phyloP scores from a whole-genome alignment of 2,329 filamentous ascomycete genomes.

The Calonectria pseudoreteaudii region DNA sequence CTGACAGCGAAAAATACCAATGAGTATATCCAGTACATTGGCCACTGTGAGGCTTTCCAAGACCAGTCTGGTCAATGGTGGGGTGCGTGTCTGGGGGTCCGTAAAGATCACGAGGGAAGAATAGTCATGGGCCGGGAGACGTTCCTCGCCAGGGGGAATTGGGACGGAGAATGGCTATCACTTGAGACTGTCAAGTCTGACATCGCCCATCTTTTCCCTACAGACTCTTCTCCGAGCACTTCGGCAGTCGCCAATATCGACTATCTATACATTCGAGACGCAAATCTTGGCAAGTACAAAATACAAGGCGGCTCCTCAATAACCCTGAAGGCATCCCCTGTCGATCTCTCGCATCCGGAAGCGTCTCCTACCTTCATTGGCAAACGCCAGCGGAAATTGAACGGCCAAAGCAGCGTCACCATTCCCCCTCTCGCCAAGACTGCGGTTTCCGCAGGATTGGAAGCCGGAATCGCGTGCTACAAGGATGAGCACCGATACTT shows the following conservation, averaged over 20 bases:
- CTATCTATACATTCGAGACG: conserved; percentile 7
- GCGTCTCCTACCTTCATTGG: conserved; percentile 1
- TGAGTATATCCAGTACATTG: conserved; percentile 4
- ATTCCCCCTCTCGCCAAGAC: background rate
- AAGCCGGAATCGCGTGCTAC: background rate
- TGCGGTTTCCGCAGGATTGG: background rate
- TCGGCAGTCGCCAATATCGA: background rate
- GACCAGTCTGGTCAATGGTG: background rate
- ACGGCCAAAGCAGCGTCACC: background rate
- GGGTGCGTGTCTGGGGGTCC: conserved; percentile 9
- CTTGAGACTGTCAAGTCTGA: background rate
- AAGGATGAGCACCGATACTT: conserved; percentile 11
- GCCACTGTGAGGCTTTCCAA: conserved; percentile 6
- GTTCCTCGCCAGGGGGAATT: background rate
- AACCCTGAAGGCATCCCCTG: background rate
- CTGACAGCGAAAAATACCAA: background rate
- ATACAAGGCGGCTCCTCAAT: background rate
- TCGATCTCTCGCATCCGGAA: conserved; percentile 1
- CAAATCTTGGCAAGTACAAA: background rate
- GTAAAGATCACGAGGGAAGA: conserved; percentile 5
- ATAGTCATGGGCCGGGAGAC: conserved; percentile 1
- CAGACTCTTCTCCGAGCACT: background rate
- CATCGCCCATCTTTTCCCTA: background rate
- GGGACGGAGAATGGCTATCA: conserved; percentile 12
- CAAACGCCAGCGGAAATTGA: background rate